A percentile compares a stretch with the other conserved stretches of the same genome.
phyloP scores from a whole-genome alignment of 108 stramenopile genomes.

The Cyclotella choctawhatcheeana region DNA sequence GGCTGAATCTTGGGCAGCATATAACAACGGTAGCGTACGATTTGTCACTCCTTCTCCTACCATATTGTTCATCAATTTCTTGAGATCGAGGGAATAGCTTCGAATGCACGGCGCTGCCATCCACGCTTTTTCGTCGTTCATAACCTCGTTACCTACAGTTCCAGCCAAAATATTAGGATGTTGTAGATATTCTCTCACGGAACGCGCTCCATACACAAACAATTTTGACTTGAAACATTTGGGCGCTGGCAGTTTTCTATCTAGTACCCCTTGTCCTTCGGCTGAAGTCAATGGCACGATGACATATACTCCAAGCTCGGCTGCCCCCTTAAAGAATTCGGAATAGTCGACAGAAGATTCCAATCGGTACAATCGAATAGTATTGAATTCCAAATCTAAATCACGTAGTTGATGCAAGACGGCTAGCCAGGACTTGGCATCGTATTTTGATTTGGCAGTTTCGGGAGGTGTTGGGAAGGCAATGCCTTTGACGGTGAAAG shows the following conservation, averaged over 20 bases:
- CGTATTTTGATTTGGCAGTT: constrained; percentile 19
- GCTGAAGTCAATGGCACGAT: constrained; percentile 64
- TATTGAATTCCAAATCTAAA: constrained; percentile 50
- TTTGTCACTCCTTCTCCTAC: constrained; percentile 13
- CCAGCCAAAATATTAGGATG: constrained; percentile 67
- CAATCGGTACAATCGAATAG: constrained; percentile 60
- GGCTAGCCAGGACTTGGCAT: constrained; percentile 56
- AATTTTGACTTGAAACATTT: constrained; percentile 50
- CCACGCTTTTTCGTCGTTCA: constrained; percentile 58
- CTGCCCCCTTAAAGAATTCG: constrained; percentile 58
- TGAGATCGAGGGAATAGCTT: constrained; percentile 59
- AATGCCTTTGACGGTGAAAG: constrained; percentile 61
- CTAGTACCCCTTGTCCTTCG: constrained; percentile 52
- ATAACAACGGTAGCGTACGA: constrained; percentile 55
- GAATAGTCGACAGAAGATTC: constrained; percentile 35
- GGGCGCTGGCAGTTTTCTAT: constrained; percentile 50
- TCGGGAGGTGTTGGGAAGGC: constrained; percentile 67
- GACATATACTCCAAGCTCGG: constrained; percentile 63
- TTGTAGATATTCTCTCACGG: constrained; percentile 31
- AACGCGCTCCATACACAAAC: constrained; percentile 50
- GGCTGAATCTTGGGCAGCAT: constrained; percentile 62
- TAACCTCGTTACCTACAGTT: constrained; percentile 73
- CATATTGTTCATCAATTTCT: constrained; percentile 40
- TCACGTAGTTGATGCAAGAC: constrained; percentile 60
- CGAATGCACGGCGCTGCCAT: constrained; percentile 61